These are phyloP conservation scores for Plasmodium blacklocki DNA, from an alignment of 169 alveolate genomes.

Conservation along the genomic window DNA sequence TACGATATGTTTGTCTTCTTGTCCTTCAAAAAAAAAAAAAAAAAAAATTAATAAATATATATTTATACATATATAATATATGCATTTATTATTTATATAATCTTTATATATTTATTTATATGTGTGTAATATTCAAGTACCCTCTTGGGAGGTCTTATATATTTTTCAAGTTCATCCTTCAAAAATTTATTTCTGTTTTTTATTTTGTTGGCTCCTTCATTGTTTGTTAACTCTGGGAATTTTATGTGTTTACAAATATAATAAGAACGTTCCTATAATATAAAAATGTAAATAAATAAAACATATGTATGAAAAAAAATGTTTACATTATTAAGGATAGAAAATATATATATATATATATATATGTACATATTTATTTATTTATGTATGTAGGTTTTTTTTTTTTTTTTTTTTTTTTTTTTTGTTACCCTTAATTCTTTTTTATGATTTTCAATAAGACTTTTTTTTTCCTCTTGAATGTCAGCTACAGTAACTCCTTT, in stretches of 20 bases:
- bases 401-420: neutral
- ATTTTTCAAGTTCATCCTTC: constrained; percentile 36
- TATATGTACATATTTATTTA: neutral
- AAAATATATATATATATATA: neutral
- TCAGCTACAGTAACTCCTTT: constrained; percentile 21
- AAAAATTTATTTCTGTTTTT: constrained; percentile 11
- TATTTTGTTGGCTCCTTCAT: neutral
- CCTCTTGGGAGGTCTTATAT: constrained; percentile 2
- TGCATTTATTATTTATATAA: neutral
- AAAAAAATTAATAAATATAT: neutral
- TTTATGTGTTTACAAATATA: constrained; percentile 51
- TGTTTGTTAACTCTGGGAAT: constrained; percentile 33
- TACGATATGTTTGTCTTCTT: constrained; percentile 8
- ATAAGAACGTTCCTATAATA: constrained; percentile 22
- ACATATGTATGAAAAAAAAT: neutral
- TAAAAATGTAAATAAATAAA: neutral
- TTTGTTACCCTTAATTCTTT: constrained; percentile 37
- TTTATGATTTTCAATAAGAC: constrained; percentile 26
- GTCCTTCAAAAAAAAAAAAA: constrained; percentile 12
- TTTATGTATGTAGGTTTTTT: neutral
- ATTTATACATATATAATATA: neutral
- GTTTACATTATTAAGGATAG: neutral
- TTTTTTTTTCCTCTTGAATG: constrained; percentile 37
- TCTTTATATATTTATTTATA: constrained; percentile 1
- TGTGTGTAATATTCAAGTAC: neutral